Base-by-base conservation (phyloP, 345 rosid species). In the Hevea brasiliensis region DNA sequence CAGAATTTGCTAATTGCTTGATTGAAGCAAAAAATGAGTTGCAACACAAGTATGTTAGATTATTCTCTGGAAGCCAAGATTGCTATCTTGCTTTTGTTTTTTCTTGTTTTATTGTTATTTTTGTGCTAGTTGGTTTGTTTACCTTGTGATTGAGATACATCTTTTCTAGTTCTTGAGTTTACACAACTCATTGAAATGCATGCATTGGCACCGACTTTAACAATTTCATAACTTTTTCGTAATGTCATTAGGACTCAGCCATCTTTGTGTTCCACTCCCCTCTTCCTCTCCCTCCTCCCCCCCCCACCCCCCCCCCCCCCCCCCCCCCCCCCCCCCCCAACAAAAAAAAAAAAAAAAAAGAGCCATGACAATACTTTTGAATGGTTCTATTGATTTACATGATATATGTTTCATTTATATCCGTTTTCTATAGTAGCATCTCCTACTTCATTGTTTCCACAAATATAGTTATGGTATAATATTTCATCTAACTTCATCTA, bases 1-100 rank as follows among this genome's bases (percentile, higher is more conserved):
- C 87, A 40, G 92, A 86, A 51, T 93, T 93, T 81, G 88, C 93
- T 68, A 91, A 89, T 82, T 89, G 97, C 82, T 83, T 93, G 88
- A 82, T 87, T 69, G 89, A 88, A 72, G 92, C 93, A 54, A 86
- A 87, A 78, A 85, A 74, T 72, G 97, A 93, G 82, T 68, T 93
- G 82, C 91, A 89, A 62, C 89, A 88, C 79, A 93, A 93, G 98
- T 91, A 85, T 76, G 97, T 83, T 70, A 24, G 1, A 64, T 71
- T 29, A 65, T 61, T 73, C 32, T 48, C 44, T 26, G 37, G 59
- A 68, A 67, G 55, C 42, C 55, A 47, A 61, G 37, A 56, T 48
- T 18, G 8, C 60, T 32, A 5, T 37, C 40, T 35, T 58, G 10
- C 55, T 13, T 56, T 26, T 56, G 17, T 47, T 3, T 29, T 37